Percentiles rank a stretch among this genome's conserved stretches.
These are phyloP conservation scores for Colletotrichum godetiae DNA, from an alignment of 2,329 filamentous ascomycete species.

Conservation along the genomic window DNA sequence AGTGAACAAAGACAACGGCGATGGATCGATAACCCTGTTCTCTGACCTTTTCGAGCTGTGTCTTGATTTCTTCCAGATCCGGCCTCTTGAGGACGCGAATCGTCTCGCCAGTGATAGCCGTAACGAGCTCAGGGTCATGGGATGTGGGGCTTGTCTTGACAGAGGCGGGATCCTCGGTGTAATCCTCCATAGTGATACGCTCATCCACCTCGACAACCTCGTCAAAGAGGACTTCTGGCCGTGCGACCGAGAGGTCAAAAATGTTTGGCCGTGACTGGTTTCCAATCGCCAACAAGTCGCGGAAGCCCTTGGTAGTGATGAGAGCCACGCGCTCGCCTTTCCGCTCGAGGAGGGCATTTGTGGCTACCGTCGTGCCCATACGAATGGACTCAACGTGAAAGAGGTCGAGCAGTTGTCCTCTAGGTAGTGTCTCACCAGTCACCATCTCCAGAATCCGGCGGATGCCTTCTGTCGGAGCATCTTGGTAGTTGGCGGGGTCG, in stretches of 20 bases:
- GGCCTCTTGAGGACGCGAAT: slow-evolving; percentile 74
- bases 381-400: slow-evolving; percentile 71
- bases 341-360: slow-evolving; percentile 79
- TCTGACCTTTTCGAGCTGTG: slow-evolving; percentile 70
- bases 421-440: slow-evolving; percentile 45
- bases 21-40: slow-evolving; percentile 65
- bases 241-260: slow-evolving; percentile 77
- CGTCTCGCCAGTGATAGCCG: slow-evolving; percentile 74
- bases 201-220: slow-evolving; percentile 80
- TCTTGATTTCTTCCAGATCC: slow-evolving; percentile 62
- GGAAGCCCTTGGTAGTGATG: slow-evolving; percentile 78
- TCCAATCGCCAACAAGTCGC: slow-evolving; percentile 77
- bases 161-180: slow-evolving; percentile 73
- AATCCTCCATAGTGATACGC: slow-evolving; percentile 79
- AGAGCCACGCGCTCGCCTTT: slow-evolving; percentile 79
- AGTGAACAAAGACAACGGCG: slow-evolving; percentile 77
- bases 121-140: slow-evolving; percentile 64
- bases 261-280: slow-evolving; percentile 80
- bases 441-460: slow-evolving; percentile 55
- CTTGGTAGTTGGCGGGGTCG: slow-evolving; percentile 77
- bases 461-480: slow-evolving; percentile 80
- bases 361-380: slow-evolving; percentile 86
- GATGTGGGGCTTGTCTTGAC: slow-evolving; percentile 56
- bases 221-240: slow-evolving; percentile 77
- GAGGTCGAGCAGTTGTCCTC: slow-evolving; percentile 48